These are phyloP conservation scores for Fusarium nanum DNA, from an alignment of 2,329 filamentous ascomycete genomes.

Conservation along the genomic window DNA sequence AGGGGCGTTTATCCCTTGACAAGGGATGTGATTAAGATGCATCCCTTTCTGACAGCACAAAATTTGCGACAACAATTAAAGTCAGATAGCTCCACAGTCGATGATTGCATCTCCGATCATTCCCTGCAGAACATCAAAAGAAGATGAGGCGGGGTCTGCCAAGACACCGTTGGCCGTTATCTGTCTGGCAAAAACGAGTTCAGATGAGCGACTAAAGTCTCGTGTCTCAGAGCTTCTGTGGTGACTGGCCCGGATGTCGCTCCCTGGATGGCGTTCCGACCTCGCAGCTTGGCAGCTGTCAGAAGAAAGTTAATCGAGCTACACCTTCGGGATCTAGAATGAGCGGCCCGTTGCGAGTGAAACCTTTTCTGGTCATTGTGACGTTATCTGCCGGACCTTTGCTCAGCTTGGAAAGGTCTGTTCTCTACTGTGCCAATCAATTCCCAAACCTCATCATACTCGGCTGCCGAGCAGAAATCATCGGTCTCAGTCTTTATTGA, in stretches of 20 bases:
- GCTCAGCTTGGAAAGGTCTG: not conserved
- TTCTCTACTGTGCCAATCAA: not conserved
- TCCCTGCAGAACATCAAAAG: not conserved
- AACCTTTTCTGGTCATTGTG: not conserved
- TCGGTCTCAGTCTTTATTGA: too few relatives aligned
- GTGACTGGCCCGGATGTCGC: not conserved
- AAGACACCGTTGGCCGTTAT: not conserved
- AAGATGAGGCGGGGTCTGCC: not conserved
- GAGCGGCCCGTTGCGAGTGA: constrained; percentile 20
- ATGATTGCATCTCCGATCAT: not conserved
- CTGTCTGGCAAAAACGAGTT: not conserved
- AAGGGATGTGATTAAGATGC: not conserved
- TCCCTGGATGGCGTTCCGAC: not conserved
- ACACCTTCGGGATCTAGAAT: constrained; percentile 1
- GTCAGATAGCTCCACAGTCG: not conserved
- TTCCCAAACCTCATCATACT: fast-evolving
- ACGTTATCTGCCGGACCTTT: not conserved
- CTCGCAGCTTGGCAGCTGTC: constrained; percentile 1
- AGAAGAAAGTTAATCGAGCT: not conserved
- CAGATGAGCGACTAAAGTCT: not conserved
- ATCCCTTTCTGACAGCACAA: not conserved
- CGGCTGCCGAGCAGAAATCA: not conserved
- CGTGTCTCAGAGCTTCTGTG: not conserved
- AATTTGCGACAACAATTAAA: not conserved
- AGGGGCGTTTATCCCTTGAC: not conserved